Evolutionary conservation across 1,139 yeast species (phyloP).

Genomic region (Scheffersomyces parashehatae): DNA sequence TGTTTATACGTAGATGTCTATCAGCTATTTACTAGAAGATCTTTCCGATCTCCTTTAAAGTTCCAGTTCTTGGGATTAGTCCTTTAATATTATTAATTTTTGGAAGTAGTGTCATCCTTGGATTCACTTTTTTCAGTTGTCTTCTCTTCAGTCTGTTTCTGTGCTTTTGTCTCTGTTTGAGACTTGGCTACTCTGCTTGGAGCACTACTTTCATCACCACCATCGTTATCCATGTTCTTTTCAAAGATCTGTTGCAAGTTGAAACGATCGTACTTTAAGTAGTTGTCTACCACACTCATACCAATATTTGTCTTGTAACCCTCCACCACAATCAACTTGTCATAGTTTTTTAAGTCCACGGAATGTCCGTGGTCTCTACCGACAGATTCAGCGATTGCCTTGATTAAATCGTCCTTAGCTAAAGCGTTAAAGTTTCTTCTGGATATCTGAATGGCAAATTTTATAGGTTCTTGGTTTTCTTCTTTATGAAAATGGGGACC

Average conservation of each 20-base stretch:
- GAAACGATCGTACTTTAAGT: constrained; percentile 53
- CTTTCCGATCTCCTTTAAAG: too few species aligned
- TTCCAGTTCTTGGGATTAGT: too few species aligned
- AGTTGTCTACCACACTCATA: constrained; percentile 73
- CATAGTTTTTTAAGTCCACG: constrained; percentile 81
- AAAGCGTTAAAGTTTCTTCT: constrained; percentile 77
- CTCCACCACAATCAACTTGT: constrained; percentile 77
- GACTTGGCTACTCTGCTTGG: constrained; percentile 12
- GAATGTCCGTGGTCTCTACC: constrained; percentile 70
- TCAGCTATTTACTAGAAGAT: too few species aligned
- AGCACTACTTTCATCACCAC: constrained; percentile 13
- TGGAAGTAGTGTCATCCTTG: constrained; percentile 4
- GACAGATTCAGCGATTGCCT: constrained; percentile 68
- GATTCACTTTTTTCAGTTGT: constrained; percentile 2
- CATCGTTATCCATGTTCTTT: constrained; percentile 29
- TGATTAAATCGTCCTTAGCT: constrained; percentile 68
- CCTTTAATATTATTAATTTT: constrained; percentile 4
- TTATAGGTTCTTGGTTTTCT: constrained; percentile 47
- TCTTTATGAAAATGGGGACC: constrained; percentile 67
- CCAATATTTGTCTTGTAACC: constrained; percentile 85
- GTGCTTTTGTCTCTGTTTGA: constrained; percentile 1
- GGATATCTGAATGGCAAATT: constrained; percentile 81
- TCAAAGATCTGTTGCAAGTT: constrained; percentile 68
- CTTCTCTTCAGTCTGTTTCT: constrained; percentile 2
- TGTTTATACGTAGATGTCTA: too few species aligned